These are phyloP conservation scores for Theileria luwenshuni DNA, from an alignment of 169 alveolate species.

Conservation along the genomic window DNA sequence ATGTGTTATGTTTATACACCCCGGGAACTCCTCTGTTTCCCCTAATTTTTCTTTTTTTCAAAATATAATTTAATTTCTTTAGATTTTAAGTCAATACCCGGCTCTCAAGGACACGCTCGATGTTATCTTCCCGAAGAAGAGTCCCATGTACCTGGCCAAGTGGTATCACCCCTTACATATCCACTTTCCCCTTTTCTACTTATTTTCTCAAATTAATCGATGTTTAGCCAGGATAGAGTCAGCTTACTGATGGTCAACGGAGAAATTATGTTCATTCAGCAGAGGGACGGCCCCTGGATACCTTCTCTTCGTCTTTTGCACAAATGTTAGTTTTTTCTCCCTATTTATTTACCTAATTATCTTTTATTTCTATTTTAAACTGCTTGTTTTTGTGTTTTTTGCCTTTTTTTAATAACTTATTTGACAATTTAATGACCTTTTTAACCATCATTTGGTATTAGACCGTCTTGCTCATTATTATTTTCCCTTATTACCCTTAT, in stretches of 20 bases:
- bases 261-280: slow-evolving; percentile 84
- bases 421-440: too few species aligned
- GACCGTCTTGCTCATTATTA: too few species aligned
- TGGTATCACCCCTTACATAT: slow-evolving; percentile 73
- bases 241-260: slow-evolving; percentile 77
- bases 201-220: not conserved
- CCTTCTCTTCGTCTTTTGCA: slow-evolving; percentile 93
- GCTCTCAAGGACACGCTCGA: slow-evolving; percentile 74
- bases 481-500: too few species aligned
- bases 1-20: not conserved
- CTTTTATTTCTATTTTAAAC: not conserved
- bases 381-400: too few species aligned
- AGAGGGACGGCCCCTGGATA: slow-evolving; percentile 92
- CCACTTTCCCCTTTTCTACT: not conserved
- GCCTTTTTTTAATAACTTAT: not conserved
- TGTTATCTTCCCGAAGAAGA: slow-evolving; percentile 88
- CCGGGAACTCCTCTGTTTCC: not conserved
- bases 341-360: not conserved
- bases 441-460: too few species aligned
- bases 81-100: slow-evolving; percentile 61
- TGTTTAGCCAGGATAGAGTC: slow-evolving; percentile 81
- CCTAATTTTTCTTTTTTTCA: too few species aligned
- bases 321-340: slow-evolving; percentile 82
- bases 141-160: slow-evolving; percentile 79
- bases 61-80: too few species aligned